phyloP scores from a whole-genome alignment of 139 green algal species.

The Pycnococcus provasolii region DNA sequence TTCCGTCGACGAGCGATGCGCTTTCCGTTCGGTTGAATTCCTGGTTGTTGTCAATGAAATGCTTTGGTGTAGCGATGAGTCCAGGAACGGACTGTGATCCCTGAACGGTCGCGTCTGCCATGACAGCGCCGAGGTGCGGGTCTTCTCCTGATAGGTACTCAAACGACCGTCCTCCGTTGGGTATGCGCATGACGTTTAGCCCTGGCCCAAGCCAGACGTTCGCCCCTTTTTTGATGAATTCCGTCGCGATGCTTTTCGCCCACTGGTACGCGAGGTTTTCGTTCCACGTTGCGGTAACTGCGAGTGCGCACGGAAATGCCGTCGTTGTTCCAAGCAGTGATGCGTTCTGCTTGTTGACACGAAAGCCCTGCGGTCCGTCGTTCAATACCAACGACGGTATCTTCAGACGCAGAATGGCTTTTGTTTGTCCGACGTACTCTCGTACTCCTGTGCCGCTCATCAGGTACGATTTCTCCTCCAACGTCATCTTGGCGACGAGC shows the following conservation, averaged over 20 bases:
- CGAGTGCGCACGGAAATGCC: not conserved
- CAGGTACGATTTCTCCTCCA: not conserved
- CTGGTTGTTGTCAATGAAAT: not conserved
- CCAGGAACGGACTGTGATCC: not conserved
- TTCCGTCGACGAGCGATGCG: not conserved
- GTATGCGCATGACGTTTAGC: not conserved
- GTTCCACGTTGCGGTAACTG: not conserved
- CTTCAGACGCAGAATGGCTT: not conserved
- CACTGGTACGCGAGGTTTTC: not conserved
- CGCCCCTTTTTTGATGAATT: not conserved
- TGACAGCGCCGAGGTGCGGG: not conserved
- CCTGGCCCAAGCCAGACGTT: not conserved
- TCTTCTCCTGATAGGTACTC: slow-evolving; percentile 12
- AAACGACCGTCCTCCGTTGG: not conserved
- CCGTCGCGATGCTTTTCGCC: not conserved
- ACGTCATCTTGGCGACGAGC: slow-evolving; percentile 1
- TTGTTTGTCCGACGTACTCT: not conserved
- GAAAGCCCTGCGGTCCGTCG: not conserved
- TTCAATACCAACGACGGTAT: not conserved
- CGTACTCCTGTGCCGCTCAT: not conserved
- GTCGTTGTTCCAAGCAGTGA: not conserved
- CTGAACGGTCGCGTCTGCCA: not conserved
- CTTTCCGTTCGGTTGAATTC: not conserved
- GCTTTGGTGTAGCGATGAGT: slow-evolving; percentile 9
- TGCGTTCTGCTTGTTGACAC: not conserved